These are phyloP conservation scores for Axilococcus clingmanii DNA, from an alignment of 139 green algal species.

Conservation along the genomic window DNA sequence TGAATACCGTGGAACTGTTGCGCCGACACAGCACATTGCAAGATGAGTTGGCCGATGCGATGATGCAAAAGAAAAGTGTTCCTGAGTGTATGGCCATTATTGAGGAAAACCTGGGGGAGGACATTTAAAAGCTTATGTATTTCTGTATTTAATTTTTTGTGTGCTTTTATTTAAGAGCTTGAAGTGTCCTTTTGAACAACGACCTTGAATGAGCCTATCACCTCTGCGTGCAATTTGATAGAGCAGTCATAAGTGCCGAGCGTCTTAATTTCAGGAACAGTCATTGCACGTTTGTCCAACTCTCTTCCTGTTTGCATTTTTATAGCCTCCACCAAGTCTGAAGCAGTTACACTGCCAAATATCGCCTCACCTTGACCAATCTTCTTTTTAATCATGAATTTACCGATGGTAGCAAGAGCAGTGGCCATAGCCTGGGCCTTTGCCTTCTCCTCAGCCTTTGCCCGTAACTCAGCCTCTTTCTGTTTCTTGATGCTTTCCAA, in stretches of 20 bases:
- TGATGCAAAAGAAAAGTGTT: slow-evolving; percentile 51
- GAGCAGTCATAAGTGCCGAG: slow-evolving; percentile 67
- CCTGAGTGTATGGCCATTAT: slow-evolving; percentile 72
- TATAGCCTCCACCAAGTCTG: slow-evolving; percentile 72
- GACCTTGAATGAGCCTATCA: slow-evolving; percentile 76
- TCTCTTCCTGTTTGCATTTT: slow-evolving; percentile 62
- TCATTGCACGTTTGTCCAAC: slow-evolving; percentile 61
- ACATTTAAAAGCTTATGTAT: slow-evolving; percentile 11
- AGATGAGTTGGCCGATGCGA: slow-evolving; percentile 54
- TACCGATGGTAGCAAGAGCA: slow-evolving; percentile 66
- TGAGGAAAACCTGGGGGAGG: slow-evolving; percentile 47
- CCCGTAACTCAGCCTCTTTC: slow-evolving; percentile 19
- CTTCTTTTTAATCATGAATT: slow-evolving; percentile 90
- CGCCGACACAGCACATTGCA: slow-evolving; percentile 58
- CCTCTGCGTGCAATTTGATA: slow-evolving; percentile 67
- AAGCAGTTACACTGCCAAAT: slow-evolving; percentile 62
- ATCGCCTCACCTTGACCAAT: slow-evolving; percentile 73
- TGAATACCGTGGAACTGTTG: slow-evolving; percentile 79
- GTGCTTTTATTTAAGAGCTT: not conserved
- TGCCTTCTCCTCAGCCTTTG: slow-evolving; percentile 48
- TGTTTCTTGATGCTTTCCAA: slow-evolving; percentile 36
- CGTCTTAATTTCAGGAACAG: slow-evolving; percentile 81
- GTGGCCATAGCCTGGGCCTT: slow-evolving; percentile 44
- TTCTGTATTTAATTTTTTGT: not conserved
- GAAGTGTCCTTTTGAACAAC: slow-evolving; percentile 59